phyloP scores from a whole-genome alignment of 345 rosid species.

The Linum trigynum region DNA sequence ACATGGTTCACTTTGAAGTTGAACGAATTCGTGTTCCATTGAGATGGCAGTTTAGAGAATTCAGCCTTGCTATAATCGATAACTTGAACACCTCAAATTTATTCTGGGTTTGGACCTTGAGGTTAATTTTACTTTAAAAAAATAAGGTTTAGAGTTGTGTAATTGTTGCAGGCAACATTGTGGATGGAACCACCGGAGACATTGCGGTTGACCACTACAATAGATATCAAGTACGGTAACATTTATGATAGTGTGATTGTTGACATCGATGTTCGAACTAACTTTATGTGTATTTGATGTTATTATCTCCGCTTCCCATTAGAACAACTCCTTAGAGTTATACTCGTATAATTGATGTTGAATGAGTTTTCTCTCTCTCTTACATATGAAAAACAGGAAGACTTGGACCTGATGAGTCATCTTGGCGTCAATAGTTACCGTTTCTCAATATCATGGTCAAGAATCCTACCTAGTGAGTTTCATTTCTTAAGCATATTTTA shows the following conservation, averaged over 20 bases:
- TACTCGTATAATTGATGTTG: neutral
- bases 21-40: too few relatives aligned
- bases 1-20: too few relatives aligned
- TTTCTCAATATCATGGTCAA: constrained; percentile 76
- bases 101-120: too few relatives aligned
- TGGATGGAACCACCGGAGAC: constrained; percentile 60
- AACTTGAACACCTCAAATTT: too few relatives aligned
- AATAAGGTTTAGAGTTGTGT: too few relatives aligned
- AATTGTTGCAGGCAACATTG: constrained; percentile 28
- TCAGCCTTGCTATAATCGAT: too few relatives aligned
- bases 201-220: constrained; percentile 66
- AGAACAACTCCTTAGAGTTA: too few relatives aligned
- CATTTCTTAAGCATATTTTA: neutral
- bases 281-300: too few relatives aligned
- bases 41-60: too few relatives aligned
- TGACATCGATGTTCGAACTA: too few relatives aligned
- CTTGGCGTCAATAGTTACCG: constrained; percentile 62
- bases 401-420: constrained; percentile 42
- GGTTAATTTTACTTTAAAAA: too few relatives aligned
- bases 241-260: neutral
- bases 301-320: too few relatives aligned
- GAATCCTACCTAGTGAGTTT: constrained; percentile 64
- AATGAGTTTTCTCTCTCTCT: constrained; percentile 6
- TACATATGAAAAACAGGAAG: constrained; percentile 34
- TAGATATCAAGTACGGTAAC: constrained; percentile 34